Percentiles rank a stretch among this genome's conserved stretches.
Evolutionary conservation across 345 rosid genomes (phyloP).

Genomic region (Euphorbia pulcherrima): DNA sequence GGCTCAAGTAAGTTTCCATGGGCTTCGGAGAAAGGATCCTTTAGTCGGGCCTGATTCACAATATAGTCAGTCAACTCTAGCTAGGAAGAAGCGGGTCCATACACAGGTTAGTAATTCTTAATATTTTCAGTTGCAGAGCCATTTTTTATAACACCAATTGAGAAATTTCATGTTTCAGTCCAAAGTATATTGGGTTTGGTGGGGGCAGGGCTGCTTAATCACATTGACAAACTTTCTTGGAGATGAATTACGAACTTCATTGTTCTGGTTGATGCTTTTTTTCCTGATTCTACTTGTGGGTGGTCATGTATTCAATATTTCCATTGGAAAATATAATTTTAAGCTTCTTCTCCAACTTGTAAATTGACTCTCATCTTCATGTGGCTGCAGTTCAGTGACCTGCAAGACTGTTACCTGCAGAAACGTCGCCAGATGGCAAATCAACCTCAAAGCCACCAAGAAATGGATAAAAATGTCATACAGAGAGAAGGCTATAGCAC

Average conservation of each 20-base stretch:
- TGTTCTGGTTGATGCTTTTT: not conserved
- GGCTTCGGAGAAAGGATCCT: constrained; percentile 64
- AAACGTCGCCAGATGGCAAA: constrained; percentile 75
- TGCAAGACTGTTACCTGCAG: constrained; percentile 94
- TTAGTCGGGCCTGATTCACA: constrained; percentile 69
- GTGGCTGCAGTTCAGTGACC: constrained; percentile 68
- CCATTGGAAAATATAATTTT: not conserved
- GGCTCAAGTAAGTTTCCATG: constrained; percentile 62
- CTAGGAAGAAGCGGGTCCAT: constrained; percentile 84
- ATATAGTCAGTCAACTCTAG: constrained; percentile 66
- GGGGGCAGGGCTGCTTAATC: not conserved
- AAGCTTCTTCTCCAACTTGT: not conserved
- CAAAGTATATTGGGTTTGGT: not conserved
- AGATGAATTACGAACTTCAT: not conserved
- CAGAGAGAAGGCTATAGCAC: constrained; percentile 73
- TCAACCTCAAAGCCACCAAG: constrained; percentile 52
- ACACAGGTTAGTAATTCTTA: constrained; percentile 58
- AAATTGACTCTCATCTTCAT: constrained; percentile 3
- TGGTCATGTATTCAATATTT: constrained; percentile 1
- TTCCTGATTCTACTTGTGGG: not conserved
- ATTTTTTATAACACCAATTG: constrained; percentile 1
- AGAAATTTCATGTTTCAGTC: constrained; percentile 1
- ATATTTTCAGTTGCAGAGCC: not conserved
- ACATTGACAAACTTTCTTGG: not conserved
- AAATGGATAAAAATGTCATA: constrained; percentile 56